Evolutionary conservation across 208 protist genomes (phyloP).

Genomic region (Leishmania arabica): DNA sequence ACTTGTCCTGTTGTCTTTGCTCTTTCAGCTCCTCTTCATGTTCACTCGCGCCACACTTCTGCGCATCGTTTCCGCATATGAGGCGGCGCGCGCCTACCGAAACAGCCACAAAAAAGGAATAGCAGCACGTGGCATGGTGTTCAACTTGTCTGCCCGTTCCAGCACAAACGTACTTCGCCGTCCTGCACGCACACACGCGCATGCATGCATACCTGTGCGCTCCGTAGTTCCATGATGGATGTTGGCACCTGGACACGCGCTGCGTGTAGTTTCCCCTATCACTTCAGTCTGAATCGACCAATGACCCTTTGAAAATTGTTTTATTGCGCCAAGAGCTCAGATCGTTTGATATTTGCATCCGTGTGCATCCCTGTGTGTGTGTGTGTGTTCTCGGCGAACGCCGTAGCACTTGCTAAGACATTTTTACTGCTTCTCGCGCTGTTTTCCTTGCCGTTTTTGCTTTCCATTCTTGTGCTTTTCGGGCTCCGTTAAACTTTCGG

Average conservation of each 20-base stretch:
- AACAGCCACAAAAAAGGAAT: not conserved
- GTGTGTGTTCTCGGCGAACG: not conserved
- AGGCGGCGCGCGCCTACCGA: not conserved
- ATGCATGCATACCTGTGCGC: not conserved
- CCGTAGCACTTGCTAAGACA: not conserved
- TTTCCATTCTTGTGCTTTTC: slow-evolving; percentile 8
- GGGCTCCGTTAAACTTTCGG: not conserved
- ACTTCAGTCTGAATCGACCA: not conserved
- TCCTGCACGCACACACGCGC: too few relatives aligned
- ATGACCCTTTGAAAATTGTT: not conserved
- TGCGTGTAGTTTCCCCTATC: not conserved
- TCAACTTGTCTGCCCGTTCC: not conserved
- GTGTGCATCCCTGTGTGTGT: not conserved
- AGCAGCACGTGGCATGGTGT: not conserved
- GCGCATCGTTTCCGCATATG: not conserved
- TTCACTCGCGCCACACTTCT: not conserved
- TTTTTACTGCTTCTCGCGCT: not conserved
- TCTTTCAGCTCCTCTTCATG: not conserved
- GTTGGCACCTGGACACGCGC: not conserved
- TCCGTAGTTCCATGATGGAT: not conserved
- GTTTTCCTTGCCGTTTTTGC: not conserved
- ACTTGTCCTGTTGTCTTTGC: not conserved
- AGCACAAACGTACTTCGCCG: not conserved
- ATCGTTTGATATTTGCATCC: not conserved
- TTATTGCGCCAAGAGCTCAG: not conserved